Conservation (phyloP, 148 eudicot genomes). For the Vaccinium macrocarpon region DNA sequence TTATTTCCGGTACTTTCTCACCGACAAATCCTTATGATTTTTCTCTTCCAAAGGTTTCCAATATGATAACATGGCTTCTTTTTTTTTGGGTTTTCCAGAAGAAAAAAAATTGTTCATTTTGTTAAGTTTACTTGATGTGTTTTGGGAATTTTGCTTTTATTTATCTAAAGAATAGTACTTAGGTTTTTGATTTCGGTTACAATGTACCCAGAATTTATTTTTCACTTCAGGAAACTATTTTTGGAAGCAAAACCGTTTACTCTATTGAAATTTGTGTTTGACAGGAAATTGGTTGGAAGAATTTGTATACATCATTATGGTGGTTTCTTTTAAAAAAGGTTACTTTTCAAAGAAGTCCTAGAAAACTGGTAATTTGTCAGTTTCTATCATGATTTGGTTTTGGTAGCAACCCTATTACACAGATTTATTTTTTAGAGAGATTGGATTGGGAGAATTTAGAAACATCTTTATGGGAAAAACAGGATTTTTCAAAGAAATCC, state of each 20-base stretch:
- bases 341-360: background rate
- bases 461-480: background rate
- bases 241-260: background rate
- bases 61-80: background rate
- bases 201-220: background rate
- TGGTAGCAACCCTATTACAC: no score
- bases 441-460: background rate
- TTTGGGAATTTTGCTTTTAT: background rate
- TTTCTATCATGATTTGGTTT: background rate
- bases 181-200: background rate
- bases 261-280: background rate
- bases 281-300: background rate
- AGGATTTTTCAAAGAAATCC: background rate
- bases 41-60: background rate
- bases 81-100: background rate
- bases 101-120: background rate
- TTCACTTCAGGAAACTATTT: background rate
- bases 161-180: background rate
- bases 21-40: background rate
- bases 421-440: background rate
- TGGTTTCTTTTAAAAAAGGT: background rate
- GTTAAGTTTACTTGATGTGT: background rate
- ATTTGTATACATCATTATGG: background rate
- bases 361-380: background rate
- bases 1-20: slow-evolving; percentile 20